Base-by-base conservation (phyloP, 164 flowering plant genomes). In the Santalum album region DNA sequence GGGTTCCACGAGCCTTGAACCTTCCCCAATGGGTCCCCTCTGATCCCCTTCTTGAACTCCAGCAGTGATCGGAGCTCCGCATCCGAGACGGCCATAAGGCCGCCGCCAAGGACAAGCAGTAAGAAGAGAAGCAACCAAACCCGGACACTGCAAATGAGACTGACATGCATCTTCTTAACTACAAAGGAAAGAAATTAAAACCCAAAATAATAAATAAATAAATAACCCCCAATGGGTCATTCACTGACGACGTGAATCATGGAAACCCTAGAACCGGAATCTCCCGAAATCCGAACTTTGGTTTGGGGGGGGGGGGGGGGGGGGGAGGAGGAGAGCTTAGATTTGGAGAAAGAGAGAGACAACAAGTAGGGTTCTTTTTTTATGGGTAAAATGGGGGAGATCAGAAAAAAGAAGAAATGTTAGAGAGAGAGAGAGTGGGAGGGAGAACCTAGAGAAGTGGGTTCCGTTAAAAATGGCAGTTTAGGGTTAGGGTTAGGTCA, bases 1-100 rank as follows among this genome's bases (percentile, higher is more conserved):
- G 12, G 35, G 46, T 55, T 53, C 96, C 98, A 91, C 7, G 86
- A 48, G 10, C 29, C 22, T 29, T 43, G 25, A 15, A 84, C 74
- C 34, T 53, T 68, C 1, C 73, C 65, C 0, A 65, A 42, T 0
- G 95, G 95, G 60, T 92, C 96, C 6, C 46, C 53, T 7, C 23
- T 62, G 59, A 94, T 81, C 49, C 97, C 99, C 51, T 90, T 94
- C 66, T 68, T 84, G 80, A 91, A 88, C 70, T 91, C 96, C 17
- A 91, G 78, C 0, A 88, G 75, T 21, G 87, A 65, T 57, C 72
- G 69, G 47, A 79, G 56, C 59, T 85, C 89, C 1, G 66, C 73
- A 23, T 66, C 49, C 23, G 59, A 46, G 5, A 69, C 62, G 24
- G 51, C 49, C n/a, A n/a, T n/a, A n/a, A n/a, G n/a, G n/a, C n/a